phyloP scores from a whole-genome alignment of 1,139 yeast species.

The Yamadazyma membranifaciens region DNA sequence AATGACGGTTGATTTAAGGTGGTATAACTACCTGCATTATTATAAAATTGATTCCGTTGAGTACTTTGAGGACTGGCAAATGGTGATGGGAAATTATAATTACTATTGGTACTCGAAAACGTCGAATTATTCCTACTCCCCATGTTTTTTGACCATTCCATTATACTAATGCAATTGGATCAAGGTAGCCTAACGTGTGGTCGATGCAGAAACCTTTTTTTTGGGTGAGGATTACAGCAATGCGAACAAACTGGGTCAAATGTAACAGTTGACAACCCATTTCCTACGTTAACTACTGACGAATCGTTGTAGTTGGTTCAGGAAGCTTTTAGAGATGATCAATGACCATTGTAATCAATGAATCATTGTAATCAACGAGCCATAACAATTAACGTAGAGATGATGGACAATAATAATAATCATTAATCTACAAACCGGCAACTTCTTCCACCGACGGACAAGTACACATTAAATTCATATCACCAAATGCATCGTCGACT shows the following conservation, averaged over 20 bases:
- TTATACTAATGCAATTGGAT: conserved; percentile 1
- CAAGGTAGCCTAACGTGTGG: no score
- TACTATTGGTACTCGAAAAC: background rate
- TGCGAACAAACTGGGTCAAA: no score
- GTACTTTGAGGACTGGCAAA: conserved; percentile 9
- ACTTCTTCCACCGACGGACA: conserved; percentile 82
- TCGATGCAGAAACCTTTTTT: no score
- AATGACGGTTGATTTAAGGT: no score
- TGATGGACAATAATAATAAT: background rate
- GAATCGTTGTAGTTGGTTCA: no score
- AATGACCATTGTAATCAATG: no score
- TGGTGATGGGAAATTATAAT: conserved; percentile 4
- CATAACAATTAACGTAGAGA: no score
- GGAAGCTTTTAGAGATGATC: no score
- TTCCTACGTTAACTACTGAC: no score
- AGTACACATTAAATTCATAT: conserved; percentile 87
- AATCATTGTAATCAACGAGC: no score
- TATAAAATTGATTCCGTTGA: conserved; percentile 5
- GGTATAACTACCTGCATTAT: background rate
- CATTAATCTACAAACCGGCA: conserved; percentile 17
- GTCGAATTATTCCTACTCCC: conserved; percentile 1
- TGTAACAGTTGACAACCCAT: no score
- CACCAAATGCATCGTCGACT: conserved; percentile 93
- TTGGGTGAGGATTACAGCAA: no score
- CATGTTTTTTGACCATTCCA: conserved; percentile 12